Conservation (phyloP, 257 asterid species). For the Solanum chiquidenum region DNA sequence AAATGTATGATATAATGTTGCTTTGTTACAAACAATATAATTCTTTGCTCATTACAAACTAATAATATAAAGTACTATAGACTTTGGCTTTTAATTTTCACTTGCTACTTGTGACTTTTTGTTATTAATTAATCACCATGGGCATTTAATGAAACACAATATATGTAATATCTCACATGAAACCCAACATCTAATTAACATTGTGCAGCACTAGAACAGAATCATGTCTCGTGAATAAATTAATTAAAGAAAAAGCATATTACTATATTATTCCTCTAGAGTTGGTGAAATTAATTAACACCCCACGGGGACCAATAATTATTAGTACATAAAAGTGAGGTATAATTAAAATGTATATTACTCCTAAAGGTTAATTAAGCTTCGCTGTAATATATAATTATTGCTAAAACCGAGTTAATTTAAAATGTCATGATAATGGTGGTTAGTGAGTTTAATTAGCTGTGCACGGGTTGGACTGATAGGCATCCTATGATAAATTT, state of each 20-base stretch:
- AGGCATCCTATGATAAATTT: slow-evolving; percentile 1
- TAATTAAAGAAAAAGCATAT: not conserved
- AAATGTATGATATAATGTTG: not conserved
- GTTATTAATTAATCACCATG: not conserved
- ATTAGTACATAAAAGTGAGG: not conserved
- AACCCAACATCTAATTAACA: not conserved
- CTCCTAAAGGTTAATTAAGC: not conserved
- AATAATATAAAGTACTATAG: not conserved
- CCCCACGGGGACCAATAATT: slow-evolving; percentile 1
- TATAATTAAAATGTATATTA: not conserved
- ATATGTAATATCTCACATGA: not conserved
- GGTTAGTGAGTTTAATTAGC: not conserved
- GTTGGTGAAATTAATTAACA: not conserved
- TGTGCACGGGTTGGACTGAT: slow-evolving; percentile 1
- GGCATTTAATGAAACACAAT: slow-evolving; percentile 1
- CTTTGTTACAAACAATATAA: not conserved
- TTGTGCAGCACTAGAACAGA: not conserved
- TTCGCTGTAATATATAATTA: not conserved
- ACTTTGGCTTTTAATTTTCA: not conserved
- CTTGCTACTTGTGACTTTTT: not conserved
- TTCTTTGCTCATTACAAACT: not conserved
- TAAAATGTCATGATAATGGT: not conserved
- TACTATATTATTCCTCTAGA: not conserved
- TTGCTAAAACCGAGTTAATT: not conserved
- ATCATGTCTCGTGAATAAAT: not conserved